Percentiles rank a stretch among this genome's conserved stretches.
phyloP scores from a whole-genome alignment of 2,329 filamentous ascomycete species.

The Verticillium alfalfae region DNA sequence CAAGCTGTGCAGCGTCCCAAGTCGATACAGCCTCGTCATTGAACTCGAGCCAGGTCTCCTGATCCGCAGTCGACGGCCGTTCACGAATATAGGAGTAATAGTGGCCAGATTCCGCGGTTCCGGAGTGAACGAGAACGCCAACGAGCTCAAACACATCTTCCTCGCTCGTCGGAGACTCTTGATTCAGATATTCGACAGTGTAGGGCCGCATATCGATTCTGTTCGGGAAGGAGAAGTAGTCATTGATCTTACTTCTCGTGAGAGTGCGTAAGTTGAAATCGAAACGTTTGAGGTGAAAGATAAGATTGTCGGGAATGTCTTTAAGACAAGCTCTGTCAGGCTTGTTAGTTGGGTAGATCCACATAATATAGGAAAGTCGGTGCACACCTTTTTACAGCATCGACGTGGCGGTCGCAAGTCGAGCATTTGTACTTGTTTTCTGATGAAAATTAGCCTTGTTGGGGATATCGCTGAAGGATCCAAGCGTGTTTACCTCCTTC shows the following conservation, averaged over 20 bases:
- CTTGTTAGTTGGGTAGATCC: conserved; percentile 2
- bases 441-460: conserved; percentile 19
- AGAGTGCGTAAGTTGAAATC: conserved; percentile 75
- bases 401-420: conserved; percentile 79
- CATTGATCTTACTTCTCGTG: conserved; percentile 88
- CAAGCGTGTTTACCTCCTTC: conserved; percentile 60
- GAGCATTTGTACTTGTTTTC: conserved; percentile 99
- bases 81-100: conserved; percentile 96
- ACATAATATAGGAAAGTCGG: conserved; percentile 9
- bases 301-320: conserved; percentile 86
- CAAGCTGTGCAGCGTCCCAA: conserved; percentile 71
- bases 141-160: conserved; percentile 87
- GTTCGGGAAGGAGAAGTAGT: conserved; percentile 82
- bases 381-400: conserved; percentile 76
- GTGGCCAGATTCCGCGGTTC: conserved; percentile 88
- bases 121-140: conserved; percentile 89
- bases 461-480: not conserved
- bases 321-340: conserved; percentile 72
- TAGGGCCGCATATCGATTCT: conserved; percentile 84
- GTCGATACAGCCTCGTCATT: conserved; percentile 79
- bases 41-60: conserved; percentile 76
- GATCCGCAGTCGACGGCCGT: conserved; percentile 49
- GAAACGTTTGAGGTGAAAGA: conserved; percentile 89
- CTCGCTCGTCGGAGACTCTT: conserved; percentile 46
- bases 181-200: conserved; percentile 76